Percentiles rank a stretch among this genome's conserved stretches.
Conservation (phyloP, 2,329 filamentous ascomycete genomes). For the Pseudopyricularia javanii region DNA sequence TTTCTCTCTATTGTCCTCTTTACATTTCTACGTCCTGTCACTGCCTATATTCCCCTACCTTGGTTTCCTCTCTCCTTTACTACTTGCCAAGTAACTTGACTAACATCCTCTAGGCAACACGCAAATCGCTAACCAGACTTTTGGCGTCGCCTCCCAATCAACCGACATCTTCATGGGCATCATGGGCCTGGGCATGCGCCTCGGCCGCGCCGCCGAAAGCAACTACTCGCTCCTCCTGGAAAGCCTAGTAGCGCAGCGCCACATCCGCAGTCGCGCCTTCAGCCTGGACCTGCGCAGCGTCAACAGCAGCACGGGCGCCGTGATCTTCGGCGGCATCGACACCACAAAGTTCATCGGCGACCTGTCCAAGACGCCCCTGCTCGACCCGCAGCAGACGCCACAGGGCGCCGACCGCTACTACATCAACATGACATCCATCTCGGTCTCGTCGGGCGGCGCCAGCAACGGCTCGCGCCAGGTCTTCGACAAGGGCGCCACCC, state of each 20-base stretch:
- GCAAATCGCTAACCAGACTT: slow-evolving; percentile 29
- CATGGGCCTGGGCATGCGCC: slow-evolving; percentile 47
- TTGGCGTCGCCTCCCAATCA: slow-evolving; percentile 42
- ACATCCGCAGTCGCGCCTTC: slow-evolving; percentile 27
- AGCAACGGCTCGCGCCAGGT: slow-evolving; percentile 18
- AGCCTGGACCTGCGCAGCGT: slow-evolving; percentile 18
- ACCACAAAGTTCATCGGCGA: slow-evolving; percentile 29
- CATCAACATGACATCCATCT: background rate
- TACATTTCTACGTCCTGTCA: no score
- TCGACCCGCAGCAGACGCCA: slow-evolving; percentile 11
- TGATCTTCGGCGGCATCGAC: slow-evolving; percentile 33
- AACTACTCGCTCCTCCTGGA: slow-evolving; percentile 35
- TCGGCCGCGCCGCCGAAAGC: slow-evolving; percentile 27
- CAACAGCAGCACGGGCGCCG: slow-evolving; percentile 9
- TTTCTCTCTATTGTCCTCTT: no score
- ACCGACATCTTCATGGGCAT: slow-evolving; percentile 38
- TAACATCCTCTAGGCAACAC: slow-evolving; percentile 2
- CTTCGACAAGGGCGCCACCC: slow-evolving; percentile 13
- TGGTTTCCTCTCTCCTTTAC: background rate
- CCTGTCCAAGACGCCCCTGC: slow-evolving; percentile 15
- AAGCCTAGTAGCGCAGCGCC: slow-evolving; percentile 28
- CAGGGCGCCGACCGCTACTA: slow-evolving; percentile 8
- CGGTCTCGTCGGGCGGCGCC: slow-evolving; percentile 13
- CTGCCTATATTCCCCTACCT: no score
- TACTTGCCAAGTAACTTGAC: background rate